Evolutionary conservation across 2,329 filamentous ascomycete genomes (phyloP), one percentile per base, ranked within the genome.

Genomic region (Aspergillus phoenicis): DNA sequence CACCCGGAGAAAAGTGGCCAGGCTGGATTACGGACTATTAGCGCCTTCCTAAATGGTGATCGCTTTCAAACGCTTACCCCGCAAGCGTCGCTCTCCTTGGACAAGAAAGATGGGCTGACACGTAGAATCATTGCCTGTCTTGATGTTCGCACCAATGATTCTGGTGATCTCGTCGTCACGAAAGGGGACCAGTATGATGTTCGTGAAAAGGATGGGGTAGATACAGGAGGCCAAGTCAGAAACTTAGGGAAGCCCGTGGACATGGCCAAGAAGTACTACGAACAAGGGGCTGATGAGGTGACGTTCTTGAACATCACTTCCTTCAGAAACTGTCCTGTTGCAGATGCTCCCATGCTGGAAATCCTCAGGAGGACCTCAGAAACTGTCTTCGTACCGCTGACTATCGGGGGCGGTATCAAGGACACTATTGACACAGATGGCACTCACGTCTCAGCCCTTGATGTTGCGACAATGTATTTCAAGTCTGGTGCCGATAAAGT

Each of bases 111-210:
- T 67, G 93, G 93, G 17, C 83, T 99, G 54, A 99, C 95, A n/a
- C 85, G 93, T 62, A 87, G 95, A 66, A 87, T 99, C 54, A 98
- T 99, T 73, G 95, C 95, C 28, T 99, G 95, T 73, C 87, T 99
- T 28, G 95, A 99, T 73, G 95, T 99, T 54, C 90, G 95, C 47
- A 87, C 93, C 57, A 99, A 99, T 76, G 95, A 99, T 75, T 84
- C 90, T 62, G 95, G 95, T 36, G 95, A 99, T 77, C 83, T 99
- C 8, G 95, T 99, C 0, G 95, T 99, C 39, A 99, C 95, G 13
- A 99, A 99, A 78, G 95, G 95, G 60, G 95, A 99, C 78, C 94
- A 98, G 77, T 99, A 99, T 80, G 95, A 99, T 72, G 95, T 99
- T 6, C 91, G 95, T 33, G 95, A 98, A 72, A 97, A 97, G 78